Percentiles rank a stretch among this genome's conserved stretches.
These are phyloP conservation scores for Borovskyia barvae DNA, from an alignment of 208 protist species.

Conservation along the genomic window DNA sequence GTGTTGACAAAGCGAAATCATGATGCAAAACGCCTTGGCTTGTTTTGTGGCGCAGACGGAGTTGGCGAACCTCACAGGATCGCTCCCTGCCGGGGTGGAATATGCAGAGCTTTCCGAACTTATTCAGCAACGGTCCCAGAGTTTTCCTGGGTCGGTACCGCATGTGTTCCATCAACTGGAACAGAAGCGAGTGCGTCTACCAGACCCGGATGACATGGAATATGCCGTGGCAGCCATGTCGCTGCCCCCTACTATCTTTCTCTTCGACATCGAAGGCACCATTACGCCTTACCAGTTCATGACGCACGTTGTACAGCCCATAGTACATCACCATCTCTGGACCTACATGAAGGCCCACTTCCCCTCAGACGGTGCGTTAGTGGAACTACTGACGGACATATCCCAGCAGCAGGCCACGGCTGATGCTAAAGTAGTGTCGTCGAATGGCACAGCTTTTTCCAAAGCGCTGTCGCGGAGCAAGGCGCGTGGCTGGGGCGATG, in stretches of 20 bases:
- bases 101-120: not conserved
- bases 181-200: not conserved
- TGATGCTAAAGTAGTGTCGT: constrained; percentile 7
- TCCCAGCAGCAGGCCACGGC: not conserved
- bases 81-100: constrained; percentile 10
- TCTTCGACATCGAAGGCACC: constrained; percentile 84
- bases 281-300: constrained; percentile 85
- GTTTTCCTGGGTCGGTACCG: not conserved
- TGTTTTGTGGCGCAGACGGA: constrained; percentile 25
- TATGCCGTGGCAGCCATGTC: not conserved
- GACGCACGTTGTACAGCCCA: constrained; percentile 49
- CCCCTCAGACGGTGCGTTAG: constrained; percentile 23
- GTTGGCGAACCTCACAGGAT: constrained; percentile 19
- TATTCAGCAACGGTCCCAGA: not conserved
- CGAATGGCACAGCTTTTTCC: not conserved
- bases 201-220: not conserved
- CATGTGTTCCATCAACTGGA: constrained; percentile 1
- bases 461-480: not conserved
- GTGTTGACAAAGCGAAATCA: not conserved
- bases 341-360: constrained; percentile 42
- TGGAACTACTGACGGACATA: constrained; percentile 12
- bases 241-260: constrained; percentile 26
- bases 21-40: constrained; percentile 1
- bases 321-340: constrained; percentile 25
- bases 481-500: constrained; percentile 5